Base-by-base conservation (phyloP, 805 yeast species). In the Jamesozyma spencerorum region DNA sequence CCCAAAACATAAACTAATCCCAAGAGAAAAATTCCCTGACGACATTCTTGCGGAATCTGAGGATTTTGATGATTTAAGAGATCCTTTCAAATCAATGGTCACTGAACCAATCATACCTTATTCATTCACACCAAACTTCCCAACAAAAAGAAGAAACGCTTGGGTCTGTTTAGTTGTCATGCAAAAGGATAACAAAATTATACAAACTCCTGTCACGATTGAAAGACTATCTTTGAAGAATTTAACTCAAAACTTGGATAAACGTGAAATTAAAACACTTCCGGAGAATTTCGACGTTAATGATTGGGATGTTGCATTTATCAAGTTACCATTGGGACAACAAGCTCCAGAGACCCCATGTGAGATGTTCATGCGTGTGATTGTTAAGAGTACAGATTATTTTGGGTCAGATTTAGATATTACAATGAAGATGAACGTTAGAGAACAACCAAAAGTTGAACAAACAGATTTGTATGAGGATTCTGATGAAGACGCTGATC, bases 331-430 rank as follows among this genome's bases (percentile, higher is more conserved):
- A 50, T 59, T 88, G 37, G 62, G 80, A 6, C 70, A 77, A 37
- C 87, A 94, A 34, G 77, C 94, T 13, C 97, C 97, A n/a, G 72
- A 71, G 15, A 71, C 71, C 41, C 65, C 66, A 14, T 95, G 94
- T 33, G 67, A 64, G 32, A 75, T 65, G 55, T 79, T 75, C 48
- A 85, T 85, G 69, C 74, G 87, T 63, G 66, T 88, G 14, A 64
- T 79, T 18, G 60, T 90, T 55, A 77, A 78, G 55, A 80, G 83
- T 41, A 72, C 83, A 39, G 78, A 83, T 34, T 88, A 85, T 60
- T 85, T 85, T 58, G 95, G 95, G 5, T 64, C 75, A 15, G 97
- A 90, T 57, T 58, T 85, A 18, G 85, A 81, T 48, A 72, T 80
- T 45, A 81, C 88, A 8, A 62, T 85, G 36, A 65, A 66, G 18